A percentile compares a stretch with the other conserved stretches of the same genome.
Evolutionary conservation across 495 filamentous ascomycete genomes (phyloP).

Genomic region (Hypomontagnella monticulosa): DNA sequence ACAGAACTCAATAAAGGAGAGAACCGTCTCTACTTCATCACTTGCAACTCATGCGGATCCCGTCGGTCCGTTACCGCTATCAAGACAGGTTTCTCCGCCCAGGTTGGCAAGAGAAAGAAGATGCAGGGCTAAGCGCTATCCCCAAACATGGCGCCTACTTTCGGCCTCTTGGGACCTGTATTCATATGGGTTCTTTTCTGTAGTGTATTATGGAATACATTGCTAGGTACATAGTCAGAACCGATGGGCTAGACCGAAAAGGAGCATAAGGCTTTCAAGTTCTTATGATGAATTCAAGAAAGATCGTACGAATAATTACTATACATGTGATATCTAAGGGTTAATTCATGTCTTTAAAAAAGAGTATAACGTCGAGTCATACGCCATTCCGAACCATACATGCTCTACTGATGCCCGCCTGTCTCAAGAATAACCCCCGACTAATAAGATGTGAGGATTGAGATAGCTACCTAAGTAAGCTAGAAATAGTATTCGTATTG

Average conservation of each 20-base stretch:
- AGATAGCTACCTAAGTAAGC: too few relatives aligned
- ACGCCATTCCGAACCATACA: too few relatives aligned
- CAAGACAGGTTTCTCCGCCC: conserved; percentile 99
- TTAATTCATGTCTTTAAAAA: too few relatives aligned
- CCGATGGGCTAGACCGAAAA: conserved; percentile 26
- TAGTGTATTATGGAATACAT: not conserved
- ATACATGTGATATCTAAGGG: too few relatives aligned
- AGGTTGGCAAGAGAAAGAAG: conserved; percentile 93
- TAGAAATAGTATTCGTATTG: too few relatives aligned
- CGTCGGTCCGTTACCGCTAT: conserved; percentile 93
- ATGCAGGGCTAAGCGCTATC: conserved; percentile 52
- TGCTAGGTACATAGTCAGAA: conserved; percentile 8
- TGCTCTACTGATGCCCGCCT: too few relatives aligned
- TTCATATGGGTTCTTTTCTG: conserved; percentile 13
- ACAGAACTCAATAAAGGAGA: conserved; percentile 98
- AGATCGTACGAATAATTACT: too few relatives aligned
- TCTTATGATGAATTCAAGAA: not conserved
- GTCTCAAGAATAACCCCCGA: too few relatives aligned
- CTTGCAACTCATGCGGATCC: conserved; percentile 73
- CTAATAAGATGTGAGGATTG: too few relatives aligned
- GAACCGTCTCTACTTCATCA: conserved; percentile 81
- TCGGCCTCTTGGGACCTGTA: not conserved
- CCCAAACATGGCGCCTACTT: not conserved
- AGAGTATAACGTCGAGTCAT: too few relatives aligned
- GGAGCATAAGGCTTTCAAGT: conserved; percentile 7